A percentile compares a stretch with the other conserved stretches of the same genome.
Conservation (phyloP, 441 rosid genomes). For the Pelargonium australe region DNA sequence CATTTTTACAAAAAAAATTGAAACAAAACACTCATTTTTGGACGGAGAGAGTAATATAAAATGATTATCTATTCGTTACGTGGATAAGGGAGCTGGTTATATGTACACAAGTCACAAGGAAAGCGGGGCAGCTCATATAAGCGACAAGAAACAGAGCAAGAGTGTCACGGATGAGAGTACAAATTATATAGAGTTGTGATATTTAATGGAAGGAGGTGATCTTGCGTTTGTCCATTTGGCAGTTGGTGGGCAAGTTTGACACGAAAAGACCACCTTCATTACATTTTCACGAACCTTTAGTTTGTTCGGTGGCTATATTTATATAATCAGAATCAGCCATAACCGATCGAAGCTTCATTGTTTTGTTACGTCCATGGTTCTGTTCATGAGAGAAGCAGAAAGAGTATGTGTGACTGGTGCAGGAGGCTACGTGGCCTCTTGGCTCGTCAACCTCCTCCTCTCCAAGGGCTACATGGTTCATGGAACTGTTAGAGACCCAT, state of each 20-base stretch:
- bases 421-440: constrained; percentile 19
- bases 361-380: not conserved
- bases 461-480: constrained; percentile 17
- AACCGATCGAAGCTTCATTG: not conserved
- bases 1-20: too few relatives aligned
- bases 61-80: too few relatives aligned
- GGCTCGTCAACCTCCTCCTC: constrained; percentile 17
- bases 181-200: not conserved
- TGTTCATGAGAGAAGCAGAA: not conserved
- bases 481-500: constrained; percentile 7
- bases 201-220: not conserved
- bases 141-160: not conserved
- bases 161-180: not conserved
- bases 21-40: too few relatives aligned
- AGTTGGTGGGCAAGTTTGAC: not conserved
- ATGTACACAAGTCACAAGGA: too few relatives aligned
- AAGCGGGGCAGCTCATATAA: too few relatives aligned
- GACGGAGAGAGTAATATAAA: too few relatives aligned
- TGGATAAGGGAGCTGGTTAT: too few relatives aligned
- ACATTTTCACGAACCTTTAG: not conserved
- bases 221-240: not conserved
- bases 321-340: not conserved
- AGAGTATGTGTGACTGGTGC: constrained; percentile 18
- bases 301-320: not conserved
- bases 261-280: not conserved